A percentile compares a stretch with the other conserved stretches of the same genome.
phyloP scores from a whole-genome alignment of 2,329 filamentous ascomycete genomes.

The Aspergillus sojae region DNA sequence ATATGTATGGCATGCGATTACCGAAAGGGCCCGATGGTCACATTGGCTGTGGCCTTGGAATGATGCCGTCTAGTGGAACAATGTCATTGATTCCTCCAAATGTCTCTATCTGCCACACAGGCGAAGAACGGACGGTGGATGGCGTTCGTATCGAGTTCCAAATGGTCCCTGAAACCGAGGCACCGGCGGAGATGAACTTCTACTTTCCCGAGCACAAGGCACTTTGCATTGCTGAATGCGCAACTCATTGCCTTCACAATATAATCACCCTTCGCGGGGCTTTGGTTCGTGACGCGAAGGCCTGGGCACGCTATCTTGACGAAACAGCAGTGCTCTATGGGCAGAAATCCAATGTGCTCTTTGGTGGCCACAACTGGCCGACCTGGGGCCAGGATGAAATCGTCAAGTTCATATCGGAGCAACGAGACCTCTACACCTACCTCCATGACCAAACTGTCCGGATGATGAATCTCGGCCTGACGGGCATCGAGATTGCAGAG shows the following conservation, averaged over 20 bases:
- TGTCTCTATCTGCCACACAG: constrained; percentile 34
- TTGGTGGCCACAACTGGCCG: constrained; percentile 48
- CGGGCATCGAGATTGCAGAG: constrained; percentile 46
- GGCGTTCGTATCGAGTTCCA: constrained; percentile 46
- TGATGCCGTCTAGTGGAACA: constrained; percentile 32
- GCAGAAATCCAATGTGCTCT: constrained; percentile 35
- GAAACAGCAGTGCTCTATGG: constrained; percentile 43
- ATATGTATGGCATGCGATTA: constrained; percentile 45
- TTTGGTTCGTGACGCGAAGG: constrained; percentile 44
- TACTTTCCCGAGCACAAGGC: constrained; percentile 43
- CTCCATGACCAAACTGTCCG: constrained; percentile 46
- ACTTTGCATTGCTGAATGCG: constrained; percentile 43
- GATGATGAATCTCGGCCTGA: constrained; percentile 42
- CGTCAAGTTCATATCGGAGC: constrained; percentile 31
- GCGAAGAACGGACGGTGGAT: constrained; percentile 35
- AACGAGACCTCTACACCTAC: constrained; percentile 46
- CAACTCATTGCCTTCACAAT: constrained; percentile 47
- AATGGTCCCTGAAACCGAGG: constrained; percentile 46
- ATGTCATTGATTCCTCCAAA: constrained; percentile 41
- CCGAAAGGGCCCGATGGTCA: constrained; percentile 33
- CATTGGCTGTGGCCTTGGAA: constrained; percentile 43
- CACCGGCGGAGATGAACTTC: constrained; percentile 48
- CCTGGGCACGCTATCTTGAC: constrained; percentile 45
- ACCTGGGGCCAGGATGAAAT: constrained; percentile 39
- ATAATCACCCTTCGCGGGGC: constrained; percentile 48